These are phyloP conservation scores for Ensete ventricosum DNA, from an alignment of 176 grass and related monocot species.

Conservation along the genomic window DNA sequence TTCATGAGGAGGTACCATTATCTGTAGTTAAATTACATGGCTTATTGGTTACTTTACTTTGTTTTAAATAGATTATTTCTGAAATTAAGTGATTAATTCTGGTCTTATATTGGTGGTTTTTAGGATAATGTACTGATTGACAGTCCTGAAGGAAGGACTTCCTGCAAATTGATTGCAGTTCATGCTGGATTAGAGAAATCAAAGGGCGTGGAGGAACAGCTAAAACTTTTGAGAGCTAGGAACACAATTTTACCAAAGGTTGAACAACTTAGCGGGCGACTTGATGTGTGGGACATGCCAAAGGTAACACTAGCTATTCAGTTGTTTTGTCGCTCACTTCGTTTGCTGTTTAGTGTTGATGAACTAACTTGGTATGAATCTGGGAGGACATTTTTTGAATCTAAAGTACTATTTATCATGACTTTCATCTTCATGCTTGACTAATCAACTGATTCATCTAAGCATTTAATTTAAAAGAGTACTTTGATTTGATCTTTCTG, in stretches of 20 bases:
- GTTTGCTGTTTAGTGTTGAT: constrained; percentile 4
- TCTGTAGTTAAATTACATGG: background rate
- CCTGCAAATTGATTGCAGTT: constrained; percentile 69
- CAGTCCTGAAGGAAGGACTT: constrained; percentile 48
- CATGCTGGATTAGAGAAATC: constrained; percentile 72
- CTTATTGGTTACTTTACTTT: background rate
- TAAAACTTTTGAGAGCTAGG: constrained; percentile 50
- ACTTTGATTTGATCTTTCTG: background rate
- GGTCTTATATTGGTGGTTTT: constrained; percentile 13
- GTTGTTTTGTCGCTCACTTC: background rate
- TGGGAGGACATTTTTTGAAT: background rate
- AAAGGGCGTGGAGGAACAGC: constrained; percentile 50
- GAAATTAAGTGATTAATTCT: background rate
- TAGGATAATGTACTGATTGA: constrained; percentile 60
- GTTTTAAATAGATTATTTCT: background rate
- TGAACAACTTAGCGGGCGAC: constrained; percentile 55
- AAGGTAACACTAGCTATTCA: constrained; percentile 31
- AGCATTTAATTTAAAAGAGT: background rate
- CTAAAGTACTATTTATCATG: background rate
- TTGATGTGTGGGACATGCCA: constrained; percentile 69
- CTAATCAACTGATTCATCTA: background rate
- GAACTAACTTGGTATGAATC: background rate
- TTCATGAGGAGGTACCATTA: constrained; percentile 70
- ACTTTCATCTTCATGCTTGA: too few species aligned
- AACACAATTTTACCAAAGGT: constrained; percentile 55